A percentile compares a stretch with the other conserved stretches of the same genome.
phyloP scores from a whole-genome alignment of 768 basidiomycete genomes.

The Auricularia sp. region DNA sequence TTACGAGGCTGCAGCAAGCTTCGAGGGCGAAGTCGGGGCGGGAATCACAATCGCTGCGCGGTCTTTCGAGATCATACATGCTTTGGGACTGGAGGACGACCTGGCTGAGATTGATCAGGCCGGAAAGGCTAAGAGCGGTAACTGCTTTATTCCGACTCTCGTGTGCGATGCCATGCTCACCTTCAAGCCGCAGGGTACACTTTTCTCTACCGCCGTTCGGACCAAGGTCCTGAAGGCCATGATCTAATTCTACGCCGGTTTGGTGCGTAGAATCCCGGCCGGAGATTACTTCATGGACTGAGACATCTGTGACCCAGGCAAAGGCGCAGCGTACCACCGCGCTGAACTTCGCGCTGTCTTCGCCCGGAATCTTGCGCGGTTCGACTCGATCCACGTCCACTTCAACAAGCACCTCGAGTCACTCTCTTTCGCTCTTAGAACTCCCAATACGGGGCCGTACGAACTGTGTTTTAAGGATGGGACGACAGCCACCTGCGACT shows the following conservation, averaged over 20 bases:
- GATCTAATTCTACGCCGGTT: neutral
- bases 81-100: slow-evolving; percentile 31
- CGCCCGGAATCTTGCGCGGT: neutral
- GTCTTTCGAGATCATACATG: slow-evolving; percentile 31
- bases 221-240: neutral
- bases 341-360: neutral
- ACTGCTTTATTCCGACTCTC: neutral
- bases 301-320: neutral
- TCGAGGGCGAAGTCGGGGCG: slow-evolving; percentile 33
- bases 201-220: neutral
- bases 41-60: slow-evolving; percentile 40
- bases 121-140: neutral
- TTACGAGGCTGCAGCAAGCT: slow-evolving; percentile 31
- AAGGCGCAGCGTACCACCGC: neutral
- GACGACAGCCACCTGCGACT: slow-evolving; percentile 46
- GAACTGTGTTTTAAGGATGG: slow-evolving; percentile 53
- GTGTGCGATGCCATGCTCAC: neutral
- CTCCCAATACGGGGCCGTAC: slow-evolving; percentile 19
- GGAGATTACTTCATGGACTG: neutral
- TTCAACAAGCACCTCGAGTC: slow-evolving; percentile 47
- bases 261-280: neutral
- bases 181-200: neutral
- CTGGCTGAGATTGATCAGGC: slow-evolving; percentile 12
- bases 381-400: slow-evolving; percentile 32
- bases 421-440: slow-evolving; percentile 25